Conservation (phyloP, 1,284 basidiomycete genomes). For the Neolentinus lepideus region DNA sequence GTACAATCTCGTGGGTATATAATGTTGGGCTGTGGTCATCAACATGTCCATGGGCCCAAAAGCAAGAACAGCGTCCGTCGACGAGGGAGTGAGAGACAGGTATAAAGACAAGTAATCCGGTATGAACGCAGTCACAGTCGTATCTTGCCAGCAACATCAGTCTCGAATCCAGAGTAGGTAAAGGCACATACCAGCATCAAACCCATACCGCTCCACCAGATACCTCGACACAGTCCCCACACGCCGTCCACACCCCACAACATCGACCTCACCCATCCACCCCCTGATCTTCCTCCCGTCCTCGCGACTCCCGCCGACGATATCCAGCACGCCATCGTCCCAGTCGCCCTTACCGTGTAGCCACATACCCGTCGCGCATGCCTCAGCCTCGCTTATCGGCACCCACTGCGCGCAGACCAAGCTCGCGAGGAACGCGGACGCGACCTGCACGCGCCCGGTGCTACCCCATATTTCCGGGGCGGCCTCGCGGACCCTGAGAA, state of each 20-base stretch:
- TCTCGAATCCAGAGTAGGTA: neutral
- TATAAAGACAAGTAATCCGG: constrained; percentile 68
- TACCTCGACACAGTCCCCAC: constrained; percentile 65
- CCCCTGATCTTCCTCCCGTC: constrained; percentile 60
- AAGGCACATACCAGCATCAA: constrained; percentile 53
- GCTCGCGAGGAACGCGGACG: constrained; percentile 65
- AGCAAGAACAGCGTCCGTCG: constrained; percentile 62
- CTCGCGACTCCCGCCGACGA: constrained; percentile 66
- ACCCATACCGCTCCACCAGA: constrained; percentile 72
- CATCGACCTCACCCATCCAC: constrained; percentile 73
- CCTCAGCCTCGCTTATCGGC: constrained; percentile 67
- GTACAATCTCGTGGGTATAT: constrained; percentile 63
- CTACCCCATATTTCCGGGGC: constrained; percentile 70
- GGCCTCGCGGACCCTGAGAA: constrained; percentile 62
- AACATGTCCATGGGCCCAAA: constrained; percentile 76
- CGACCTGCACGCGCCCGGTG: constrained; percentile 63
- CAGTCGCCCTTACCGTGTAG: constrained; percentile 55
- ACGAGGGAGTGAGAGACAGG: constrained; percentile 64
- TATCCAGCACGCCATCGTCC: constrained; percentile 72
- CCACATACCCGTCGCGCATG: constrained; percentile 72
- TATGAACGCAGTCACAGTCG: constrained; percentile 68
- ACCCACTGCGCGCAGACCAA: constrained; percentile 66
- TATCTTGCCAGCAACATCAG: constrained; percentile 39
- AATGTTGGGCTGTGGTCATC: constrained; percentile 65
- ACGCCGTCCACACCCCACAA: constrained; percentile 47